These are phyloP conservation scores for Coniochaeta prunicola DNA, from an alignment of 2,329 filamentous ascomycete genomes.

Conservation along the genomic window DNA sequence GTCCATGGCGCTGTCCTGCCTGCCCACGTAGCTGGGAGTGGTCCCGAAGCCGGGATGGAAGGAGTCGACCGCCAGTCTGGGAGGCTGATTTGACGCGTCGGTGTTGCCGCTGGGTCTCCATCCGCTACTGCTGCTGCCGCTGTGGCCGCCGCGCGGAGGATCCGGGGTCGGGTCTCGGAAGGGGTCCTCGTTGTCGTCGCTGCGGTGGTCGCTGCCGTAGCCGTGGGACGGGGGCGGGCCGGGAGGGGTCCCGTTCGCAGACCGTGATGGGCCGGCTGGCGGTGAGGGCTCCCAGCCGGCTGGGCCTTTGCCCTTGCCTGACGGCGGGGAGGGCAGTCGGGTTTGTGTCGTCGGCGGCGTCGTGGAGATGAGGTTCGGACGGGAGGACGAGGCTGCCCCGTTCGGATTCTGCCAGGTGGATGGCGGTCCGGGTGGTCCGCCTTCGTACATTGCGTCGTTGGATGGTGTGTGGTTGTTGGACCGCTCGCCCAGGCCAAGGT, in stretches of 20 bases:
- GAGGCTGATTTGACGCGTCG: constrained; percentile 1
- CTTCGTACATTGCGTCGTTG: constrained; percentile 3
- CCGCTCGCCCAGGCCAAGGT: constrained; percentile 32
- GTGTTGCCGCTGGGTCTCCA: background rate
- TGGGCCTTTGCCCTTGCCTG: background rate
- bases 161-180: constrained; percentile 24
- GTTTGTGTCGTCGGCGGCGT: constrained; percentile 19
- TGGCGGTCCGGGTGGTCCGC: constrained; percentile 3
- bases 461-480: constrained; percentile 20
- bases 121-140: background rate
- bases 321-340: background rate
- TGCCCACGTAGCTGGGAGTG: background rate
- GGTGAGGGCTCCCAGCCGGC: background rate
- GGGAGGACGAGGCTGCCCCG: background rate
- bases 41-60: constrained; percentile 25
- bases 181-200: constrained; percentile 21
- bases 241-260: background rate
- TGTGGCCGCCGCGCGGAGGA: background rate
- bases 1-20: background rate
- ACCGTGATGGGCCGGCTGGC: background rate
- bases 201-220: constrained; percentile 2
- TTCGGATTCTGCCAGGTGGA: constrained; percentile 4
- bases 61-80: constrained; percentile 22
- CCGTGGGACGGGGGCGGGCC: background rate
- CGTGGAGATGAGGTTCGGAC: constrained; percentile 1